Evolutionary conservation across 1,284 basidiomycete genomes (phyloP).

Genomic region (Ceraceosorus bombacis): DNA sequence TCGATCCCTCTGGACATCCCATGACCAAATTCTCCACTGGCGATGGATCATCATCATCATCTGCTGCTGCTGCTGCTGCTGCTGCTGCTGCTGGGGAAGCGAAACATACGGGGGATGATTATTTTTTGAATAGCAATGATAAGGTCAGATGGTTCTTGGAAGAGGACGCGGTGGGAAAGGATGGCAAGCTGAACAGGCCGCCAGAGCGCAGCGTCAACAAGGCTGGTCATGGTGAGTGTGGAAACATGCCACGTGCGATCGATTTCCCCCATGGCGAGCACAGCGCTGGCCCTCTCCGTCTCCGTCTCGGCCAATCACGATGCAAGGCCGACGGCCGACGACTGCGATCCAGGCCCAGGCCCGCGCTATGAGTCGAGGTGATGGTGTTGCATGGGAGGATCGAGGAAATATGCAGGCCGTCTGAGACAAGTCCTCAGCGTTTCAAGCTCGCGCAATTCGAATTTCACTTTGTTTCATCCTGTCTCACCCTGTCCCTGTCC

Average conservation of each 20-base stretch:
- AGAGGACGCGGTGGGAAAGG: constrained; percentile 58
- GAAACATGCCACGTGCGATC: no score
- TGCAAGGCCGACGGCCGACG: no score
- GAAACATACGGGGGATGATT: constrained; percentile 73
- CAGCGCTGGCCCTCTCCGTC: no score
- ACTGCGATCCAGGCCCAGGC: no score
- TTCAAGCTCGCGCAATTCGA: background rate
- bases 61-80: constrained; percentile 11
- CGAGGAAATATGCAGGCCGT: no score
- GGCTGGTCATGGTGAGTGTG: constrained; percentile 21
- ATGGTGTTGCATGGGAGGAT: no score
- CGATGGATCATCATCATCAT: no score
- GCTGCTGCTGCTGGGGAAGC: constrained; percentile 17
- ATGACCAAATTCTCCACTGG: constrained; percentile 82
- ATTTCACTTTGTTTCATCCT: constrained; percentile 1
- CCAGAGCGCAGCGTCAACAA: constrained; percentile 31
- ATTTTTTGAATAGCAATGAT: constrained; percentile 82
- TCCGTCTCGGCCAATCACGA: no score
- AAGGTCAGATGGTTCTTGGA: constrained; percentile 73
- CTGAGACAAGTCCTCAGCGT: no score
- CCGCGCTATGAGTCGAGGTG: no score
- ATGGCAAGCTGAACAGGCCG: constrained; percentile 17
- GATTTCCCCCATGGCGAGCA: no score
- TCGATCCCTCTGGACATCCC: constrained; percentile 71
- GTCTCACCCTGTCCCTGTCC: background rate